Percentiles rank a stretch among this genome's conserved stretches.
Conservation (phyloP, 2,329 filamentous ascomycete genomes). For the Plectosphaerella cucumerina region DNA sequence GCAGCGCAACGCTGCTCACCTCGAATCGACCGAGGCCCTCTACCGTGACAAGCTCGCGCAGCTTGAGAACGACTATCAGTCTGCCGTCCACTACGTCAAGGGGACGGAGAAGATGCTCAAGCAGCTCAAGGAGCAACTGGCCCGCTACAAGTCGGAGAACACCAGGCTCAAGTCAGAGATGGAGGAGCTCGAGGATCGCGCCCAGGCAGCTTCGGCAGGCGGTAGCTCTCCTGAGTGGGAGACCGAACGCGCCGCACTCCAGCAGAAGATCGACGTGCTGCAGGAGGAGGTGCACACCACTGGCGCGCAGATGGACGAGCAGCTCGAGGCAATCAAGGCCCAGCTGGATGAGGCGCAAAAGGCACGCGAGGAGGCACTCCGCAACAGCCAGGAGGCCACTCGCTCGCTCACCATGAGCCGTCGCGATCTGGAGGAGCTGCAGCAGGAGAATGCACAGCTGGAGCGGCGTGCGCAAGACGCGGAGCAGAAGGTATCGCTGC, state of each 20-base stretch:
- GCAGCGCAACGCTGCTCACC: slow-evolving; percentile 68
- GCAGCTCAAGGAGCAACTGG: slow-evolving; percentile 96
- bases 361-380: slow-evolving; percentile 65
- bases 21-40: slow-evolving; percentile 80
- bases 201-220: slow-evolving; percentile 28
- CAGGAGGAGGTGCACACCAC: slow-evolving; percentile 66
- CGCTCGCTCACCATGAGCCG: slow-evolving; percentile 56
- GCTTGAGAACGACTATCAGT: slow-evolving; percentile 95
- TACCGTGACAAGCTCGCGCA: slow-evolving; percentile 93
- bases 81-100: slow-evolving; percentile 95
- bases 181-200: slow-evolving; percentile 57
- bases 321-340: slow-evolving; percentile 64
- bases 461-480: slow-evolving; percentile 85
- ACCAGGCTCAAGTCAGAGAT: slow-evolving; percentile 77
- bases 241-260: slow-evolving; percentile 63
- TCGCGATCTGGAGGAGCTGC: slow-evolving; percentile 73
- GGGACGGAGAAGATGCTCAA: slow-evolving; percentile 99
- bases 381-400: slow-evolving; percentile 47
- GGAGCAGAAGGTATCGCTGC: slow-evolving; percentile 85
- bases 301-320: slow-evolving; percentile 64
- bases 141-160: slow-evolving; percentile 86
- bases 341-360: slow-evolving; percentile 62
- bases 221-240: slow-evolving; percentile 64
- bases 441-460: slow-evolving; percentile 74
- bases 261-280: slow-evolving; percentile 63